A percentile compares a stretch with the other conserved stretches of the same genome.
These are phyloP conservation scores for Lachancea sp. DNA, from an alignment of 805 yeast genomes.

Conservation along the genomic window DNA sequence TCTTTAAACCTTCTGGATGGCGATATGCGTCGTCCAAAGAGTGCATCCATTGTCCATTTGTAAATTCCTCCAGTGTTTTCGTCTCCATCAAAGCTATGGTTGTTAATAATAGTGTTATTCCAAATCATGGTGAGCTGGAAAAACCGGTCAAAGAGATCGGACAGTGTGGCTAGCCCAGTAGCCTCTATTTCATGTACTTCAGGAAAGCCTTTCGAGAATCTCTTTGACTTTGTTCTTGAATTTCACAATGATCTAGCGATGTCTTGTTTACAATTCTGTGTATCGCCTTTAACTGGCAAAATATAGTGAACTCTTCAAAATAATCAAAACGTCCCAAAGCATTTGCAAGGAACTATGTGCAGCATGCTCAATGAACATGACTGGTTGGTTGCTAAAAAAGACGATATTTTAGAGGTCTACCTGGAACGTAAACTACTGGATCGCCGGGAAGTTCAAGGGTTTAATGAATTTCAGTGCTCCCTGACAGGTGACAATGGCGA, in stretches of 20 bases:
- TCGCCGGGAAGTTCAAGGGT: not conserved
- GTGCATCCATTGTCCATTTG: conserved; percentile 31
- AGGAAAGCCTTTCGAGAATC: no score
- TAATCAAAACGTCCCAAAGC: no score
- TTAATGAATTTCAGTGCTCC: conserved; percentile 2
- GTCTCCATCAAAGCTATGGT: conserved; percentile 3
- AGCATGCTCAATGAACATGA: not conserved
- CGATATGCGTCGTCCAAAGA: conserved; percentile 25
- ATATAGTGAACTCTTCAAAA: no score
- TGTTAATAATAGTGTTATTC: not conserved
- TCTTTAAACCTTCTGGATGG: conserved; percentile 28
- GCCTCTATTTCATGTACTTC: no score
- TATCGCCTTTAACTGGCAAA: no score
- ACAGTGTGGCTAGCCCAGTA: no score
- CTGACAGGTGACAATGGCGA: not conserved
- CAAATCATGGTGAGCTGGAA: not conserved
- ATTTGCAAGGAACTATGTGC: no score
- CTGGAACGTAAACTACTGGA: not conserved
- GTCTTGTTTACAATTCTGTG: not conserved
- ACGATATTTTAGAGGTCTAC: not conserved
- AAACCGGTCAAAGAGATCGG: not conserved
- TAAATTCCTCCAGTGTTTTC: conserved; percentile 16
- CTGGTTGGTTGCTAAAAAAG: not conserved
- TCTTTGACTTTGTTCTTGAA: not conserved
- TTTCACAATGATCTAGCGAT: not conserved